Conservation (phyloP, 225 moss, liverwort and hornwort genomes). For the Lunularia cruciata region DNA sequence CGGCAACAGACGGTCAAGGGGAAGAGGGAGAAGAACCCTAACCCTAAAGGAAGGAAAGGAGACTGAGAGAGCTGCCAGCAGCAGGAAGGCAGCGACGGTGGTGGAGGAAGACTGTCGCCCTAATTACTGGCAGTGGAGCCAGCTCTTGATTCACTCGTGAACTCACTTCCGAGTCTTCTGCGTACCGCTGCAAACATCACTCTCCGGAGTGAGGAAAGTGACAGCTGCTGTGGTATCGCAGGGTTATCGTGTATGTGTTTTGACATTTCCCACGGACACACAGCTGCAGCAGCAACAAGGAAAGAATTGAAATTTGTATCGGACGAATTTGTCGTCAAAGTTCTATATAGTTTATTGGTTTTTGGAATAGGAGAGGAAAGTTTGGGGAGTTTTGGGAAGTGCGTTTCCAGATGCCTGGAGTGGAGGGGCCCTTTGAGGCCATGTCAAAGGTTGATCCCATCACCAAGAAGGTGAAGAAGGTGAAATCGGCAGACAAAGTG, state of each 20-base stretch:
- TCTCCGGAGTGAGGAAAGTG: not conserved
- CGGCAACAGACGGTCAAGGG: not conserved
- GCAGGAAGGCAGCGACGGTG: too few species aligned
- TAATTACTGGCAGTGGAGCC: not conserved
- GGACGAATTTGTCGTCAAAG: not conserved
- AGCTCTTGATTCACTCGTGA: not conserved
- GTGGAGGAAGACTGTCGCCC: not conserved
- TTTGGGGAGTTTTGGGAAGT: not conserved
- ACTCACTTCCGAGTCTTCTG: conserved; percentile 2
- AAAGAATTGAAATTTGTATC: not conserved
- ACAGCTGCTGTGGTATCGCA: conserved; percentile 1
- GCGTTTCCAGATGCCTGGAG: conserved; percentile 54
- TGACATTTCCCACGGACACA: too few species aligned
- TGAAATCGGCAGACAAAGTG: conserved; percentile 27
- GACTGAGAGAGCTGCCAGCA: too few species aligned
- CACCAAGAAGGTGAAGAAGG: conserved; percentile 64
- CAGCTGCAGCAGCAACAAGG: too few species aligned
- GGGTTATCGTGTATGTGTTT: too few species aligned
- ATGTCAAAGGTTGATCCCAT: conserved; percentile 21
- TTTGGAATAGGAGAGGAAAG: not conserved
- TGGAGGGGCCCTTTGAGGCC: conserved; percentile 48
- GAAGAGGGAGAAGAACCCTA: conserved; percentile 4
- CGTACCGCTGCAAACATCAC: not conserved
- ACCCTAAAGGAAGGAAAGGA: conserved; percentile 12
- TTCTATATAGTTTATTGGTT: not conserved